Percentiles rank a stretch among this genome's conserved stretches.
Evolutionary conservation across 768 basidiomycete species (phyloP).

Genomic region (Xanthoconium stramineum): DNA sequence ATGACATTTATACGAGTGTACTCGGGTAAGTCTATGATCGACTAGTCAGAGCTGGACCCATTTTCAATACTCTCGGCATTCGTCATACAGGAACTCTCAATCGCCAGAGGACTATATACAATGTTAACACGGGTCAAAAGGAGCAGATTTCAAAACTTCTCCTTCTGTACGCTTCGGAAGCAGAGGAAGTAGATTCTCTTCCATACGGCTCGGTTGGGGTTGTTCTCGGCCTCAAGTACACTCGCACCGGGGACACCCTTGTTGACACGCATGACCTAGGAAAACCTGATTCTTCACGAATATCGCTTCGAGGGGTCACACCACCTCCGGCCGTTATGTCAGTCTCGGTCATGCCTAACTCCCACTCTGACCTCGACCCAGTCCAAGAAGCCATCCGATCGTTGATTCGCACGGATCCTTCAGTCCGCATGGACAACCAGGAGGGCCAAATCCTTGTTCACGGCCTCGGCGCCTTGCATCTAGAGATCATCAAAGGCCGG

Average conservation of each 20-base stretch:
- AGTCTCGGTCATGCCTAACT: conserved; percentile 75
- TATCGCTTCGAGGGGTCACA: conserved; percentile 58
- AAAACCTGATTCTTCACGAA: conserved; percentile 31
- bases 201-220: conserved; percentile 84
- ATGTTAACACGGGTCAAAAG: conserved; percentile 62
- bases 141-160: conserved; percentile 75
- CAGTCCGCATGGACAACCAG: conserved; percentile 71
- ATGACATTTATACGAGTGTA: conserved; percentile 92
- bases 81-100: conserved; percentile 54
- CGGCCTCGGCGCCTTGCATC: conserved; percentile 80
- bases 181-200: conserved; percentile 73
- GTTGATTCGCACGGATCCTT: conserved; percentile 85
- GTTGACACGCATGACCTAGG: conserved; percentile 47
- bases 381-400: conserved; percentile 73
- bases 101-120: conserved; percentile 57
- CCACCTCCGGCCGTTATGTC: conserved; percentile 86
- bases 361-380: conserved; percentile 72
- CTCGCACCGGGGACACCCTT: conserved; percentile 85
- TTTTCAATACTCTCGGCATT: background rate
- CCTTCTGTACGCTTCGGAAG: conserved; percentile 73
- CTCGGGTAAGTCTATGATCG: conserved; percentile 53
- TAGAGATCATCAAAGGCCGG: conserved; percentile 87
- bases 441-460: conserved; percentile 84
- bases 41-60: too few species aligned
- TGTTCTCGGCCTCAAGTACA: conserved; percentile 76